Evolutionary conservation across 495 filamentous ascomycete species (phyloP).

Genomic region (Delitschia confertaspora): DNA sequence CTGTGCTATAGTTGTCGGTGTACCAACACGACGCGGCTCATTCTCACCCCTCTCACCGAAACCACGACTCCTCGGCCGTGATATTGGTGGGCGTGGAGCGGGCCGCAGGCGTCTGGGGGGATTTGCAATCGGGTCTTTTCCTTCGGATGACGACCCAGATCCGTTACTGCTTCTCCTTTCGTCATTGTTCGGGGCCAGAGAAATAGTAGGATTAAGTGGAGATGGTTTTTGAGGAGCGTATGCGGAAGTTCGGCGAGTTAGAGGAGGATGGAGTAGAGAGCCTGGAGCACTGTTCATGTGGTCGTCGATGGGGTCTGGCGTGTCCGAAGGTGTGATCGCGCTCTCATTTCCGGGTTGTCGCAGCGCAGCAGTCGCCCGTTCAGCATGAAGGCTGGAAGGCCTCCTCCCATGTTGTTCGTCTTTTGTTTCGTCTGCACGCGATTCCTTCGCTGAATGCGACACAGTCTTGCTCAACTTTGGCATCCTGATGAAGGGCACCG

Average conservation of each 20-base stretch:
- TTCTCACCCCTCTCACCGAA: constrained; percentile 1
- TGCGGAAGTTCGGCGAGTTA: neutral
- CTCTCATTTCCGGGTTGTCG: neutral
- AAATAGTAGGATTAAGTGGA: constrained; percentile 10
- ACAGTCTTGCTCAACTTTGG: constrained; percentile 2
- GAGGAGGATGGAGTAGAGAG: neutral
- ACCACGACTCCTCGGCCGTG: neutral
- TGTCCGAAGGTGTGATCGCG: neutral
- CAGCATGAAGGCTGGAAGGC: constrained; percentile 5
- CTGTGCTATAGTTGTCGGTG: constrained; percentile 32
- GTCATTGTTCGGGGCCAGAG: constrained; percentile 7
- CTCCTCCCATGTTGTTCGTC: constrained; percentile 16
- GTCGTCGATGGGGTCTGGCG: neutral
- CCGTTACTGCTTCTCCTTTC: constrained; percentile 1
- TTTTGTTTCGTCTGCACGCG: neutral
- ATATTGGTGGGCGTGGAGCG: constrained; percentile 3
- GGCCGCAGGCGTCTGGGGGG: neutral
- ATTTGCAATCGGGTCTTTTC: neutral
- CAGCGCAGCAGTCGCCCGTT: constrained; percentile 6
- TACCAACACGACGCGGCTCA: neutral
- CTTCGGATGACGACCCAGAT: neutral
- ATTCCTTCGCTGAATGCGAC: constrained; percentile 3
- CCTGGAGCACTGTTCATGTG: neutral
- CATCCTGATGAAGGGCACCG: too few species aligned
- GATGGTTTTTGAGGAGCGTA: constrained; percentile 8